These are phyloP conservation scores for Podospora conica DNA, from an alignment of 495 filamentous ascomycete species.

Conservation along the genomic window DNA sequence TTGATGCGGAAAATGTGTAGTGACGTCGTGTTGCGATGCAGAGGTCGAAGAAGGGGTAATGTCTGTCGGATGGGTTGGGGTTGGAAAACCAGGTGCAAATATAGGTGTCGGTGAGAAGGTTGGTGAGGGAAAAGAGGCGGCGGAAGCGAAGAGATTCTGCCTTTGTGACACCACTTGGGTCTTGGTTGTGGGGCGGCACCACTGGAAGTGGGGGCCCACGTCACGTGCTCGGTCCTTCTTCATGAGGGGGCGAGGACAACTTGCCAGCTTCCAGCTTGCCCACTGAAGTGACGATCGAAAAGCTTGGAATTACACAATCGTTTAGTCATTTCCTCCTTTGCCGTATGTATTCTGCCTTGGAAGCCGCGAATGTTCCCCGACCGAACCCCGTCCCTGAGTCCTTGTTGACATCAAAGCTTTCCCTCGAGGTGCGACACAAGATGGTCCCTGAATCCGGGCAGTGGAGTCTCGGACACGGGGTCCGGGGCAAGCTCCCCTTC, in stretches of 20 bases:
- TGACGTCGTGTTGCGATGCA: constrained; percentile 1
- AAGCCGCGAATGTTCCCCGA: background rate
- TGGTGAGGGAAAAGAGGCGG: background rate
- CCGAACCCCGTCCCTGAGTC: background rate
- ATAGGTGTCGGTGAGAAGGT: constrained; percentile 1
- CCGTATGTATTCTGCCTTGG: background rate
- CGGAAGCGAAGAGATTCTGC: background rate
- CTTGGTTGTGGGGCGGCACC: background rate
- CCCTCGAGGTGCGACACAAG: background rate
- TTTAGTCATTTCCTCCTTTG: background rate
- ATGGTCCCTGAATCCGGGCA: background rate
- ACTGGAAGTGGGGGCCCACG: background rate
- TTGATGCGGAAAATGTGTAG: background rate
- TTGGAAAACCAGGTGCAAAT: background rate
- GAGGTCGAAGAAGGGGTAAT: background rate
- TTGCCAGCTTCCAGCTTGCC: background rate
- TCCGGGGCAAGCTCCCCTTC: background rate
- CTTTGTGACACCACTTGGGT: constrained; percentile 1
- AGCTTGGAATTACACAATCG: background rate
- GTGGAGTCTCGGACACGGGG: background rate
- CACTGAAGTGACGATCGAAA: background rate
- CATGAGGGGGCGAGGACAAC: background rate
- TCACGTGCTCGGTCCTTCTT: background rate
- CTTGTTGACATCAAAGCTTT: background rate
- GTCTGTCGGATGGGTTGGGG: background rate